Evolutionary conservation across 1,284 basidiomycete genomes (phyloP).

Genomic region (Macrocystidia cucumis): DNA sequence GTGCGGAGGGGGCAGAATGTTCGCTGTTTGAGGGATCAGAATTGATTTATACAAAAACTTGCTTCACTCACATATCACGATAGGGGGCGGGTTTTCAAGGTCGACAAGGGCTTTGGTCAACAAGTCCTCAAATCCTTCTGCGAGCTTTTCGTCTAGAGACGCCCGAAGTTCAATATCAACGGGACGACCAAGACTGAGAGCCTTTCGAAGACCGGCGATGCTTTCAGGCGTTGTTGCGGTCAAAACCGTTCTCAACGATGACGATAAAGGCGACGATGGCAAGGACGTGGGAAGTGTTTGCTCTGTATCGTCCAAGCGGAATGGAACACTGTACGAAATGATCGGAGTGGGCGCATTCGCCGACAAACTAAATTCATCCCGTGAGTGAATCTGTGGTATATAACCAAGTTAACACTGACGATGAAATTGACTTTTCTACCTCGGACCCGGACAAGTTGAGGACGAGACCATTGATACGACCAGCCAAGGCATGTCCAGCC

Average conservation of each 20-base stretch:
- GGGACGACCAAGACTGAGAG: constrained; percentile 48
- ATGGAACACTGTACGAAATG: constrained; percentile 48
- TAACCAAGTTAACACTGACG: too few species aligned
- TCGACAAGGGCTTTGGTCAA: constrained; percentile 52
- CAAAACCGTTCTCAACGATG: constrained; percentile 52
- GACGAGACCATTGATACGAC: constrained; percentile 44
- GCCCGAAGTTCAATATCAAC: constrained; percentile 64
- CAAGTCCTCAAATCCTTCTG: constrained; percentile 72
- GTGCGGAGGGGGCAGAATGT: constrained; percentile 80
- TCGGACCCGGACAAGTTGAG: constrained; percentile 40
- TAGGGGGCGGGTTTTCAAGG: constrained; percentile 38
- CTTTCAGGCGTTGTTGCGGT: constrained; percentile 36
- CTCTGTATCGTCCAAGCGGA: constrained; percentile 40
- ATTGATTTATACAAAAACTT: constrained; percentile 1
- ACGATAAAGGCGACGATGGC: constrained; percentile 31
- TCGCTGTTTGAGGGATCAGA: too few species aligned
- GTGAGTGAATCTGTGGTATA: constrained; percentile 4
- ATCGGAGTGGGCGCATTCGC: constrained; percentile 32
- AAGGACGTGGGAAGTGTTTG: constrained; percentile 31
- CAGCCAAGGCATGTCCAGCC: constrained; percentile 34
- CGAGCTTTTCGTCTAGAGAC: constrained; percentile 46
- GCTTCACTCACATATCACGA: constrained; percentile 64
- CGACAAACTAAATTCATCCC: constrained; percentile 28
- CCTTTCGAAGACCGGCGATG: constrained; percentile 52
- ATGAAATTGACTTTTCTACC: too few species aligned